Evolutionary conservation across 179 eudicot species (phyloP).

Genomic region (Gypsophila paniculata): DNA sequence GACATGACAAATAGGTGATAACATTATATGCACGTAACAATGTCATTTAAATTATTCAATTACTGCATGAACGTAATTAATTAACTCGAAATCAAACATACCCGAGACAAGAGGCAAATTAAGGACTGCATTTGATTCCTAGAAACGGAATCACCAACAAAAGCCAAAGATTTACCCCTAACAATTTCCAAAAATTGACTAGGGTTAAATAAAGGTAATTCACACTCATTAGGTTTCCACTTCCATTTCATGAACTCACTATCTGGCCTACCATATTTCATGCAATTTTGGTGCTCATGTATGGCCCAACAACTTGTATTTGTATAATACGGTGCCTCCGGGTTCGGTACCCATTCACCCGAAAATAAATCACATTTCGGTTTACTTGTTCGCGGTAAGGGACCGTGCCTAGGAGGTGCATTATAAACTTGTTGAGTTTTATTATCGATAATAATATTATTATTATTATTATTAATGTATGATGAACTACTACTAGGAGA

Average conservation of each 20-base stretch:
- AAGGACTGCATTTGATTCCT: conserved; percentile 17
- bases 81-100: neutral
- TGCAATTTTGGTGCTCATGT: conserved; percentile 15
- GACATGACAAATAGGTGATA: too few species aligned
- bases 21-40: too few species aligned
- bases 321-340: conserved; percentile 14
- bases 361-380: conserved; percentile 14
- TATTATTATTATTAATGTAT: neutral
- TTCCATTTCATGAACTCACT: conserved; percentile 13
- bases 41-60: too few species aligned
- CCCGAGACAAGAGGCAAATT: conserved; percentile 16
- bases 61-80: neutral
- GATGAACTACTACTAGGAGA: conserved; percentile 5
- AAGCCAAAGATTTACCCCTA: conserved; percentile 18
- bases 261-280: conserved; percentile 12
- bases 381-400: neutral
- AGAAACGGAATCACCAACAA: conserved; percentile 19
- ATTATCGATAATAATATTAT: neutral
- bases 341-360: conserved; percentile 13
- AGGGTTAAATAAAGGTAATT: conserved; percentile 13
- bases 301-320: conserved; percentile 17
- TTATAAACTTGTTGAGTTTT: neutral
- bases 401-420: neutral
- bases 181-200: conserved; percentile 16
- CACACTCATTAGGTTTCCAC: conserved; percentile 17